Conservation (phyloP, 73 alveolate species). For the Paramecium pentaurelia region DNA sequence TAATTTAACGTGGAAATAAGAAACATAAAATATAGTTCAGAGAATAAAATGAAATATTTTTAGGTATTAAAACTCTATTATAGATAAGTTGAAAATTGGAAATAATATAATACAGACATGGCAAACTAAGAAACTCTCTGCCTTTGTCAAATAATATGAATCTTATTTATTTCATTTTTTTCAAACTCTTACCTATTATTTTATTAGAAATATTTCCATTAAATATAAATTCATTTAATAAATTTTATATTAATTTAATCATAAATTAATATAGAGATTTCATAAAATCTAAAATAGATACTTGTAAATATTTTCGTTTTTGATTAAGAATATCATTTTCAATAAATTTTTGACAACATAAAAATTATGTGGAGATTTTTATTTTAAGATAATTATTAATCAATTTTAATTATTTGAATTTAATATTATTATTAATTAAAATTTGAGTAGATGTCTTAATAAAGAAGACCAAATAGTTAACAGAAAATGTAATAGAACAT, state of each 20-base stretch:
- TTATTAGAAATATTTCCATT: background rate
- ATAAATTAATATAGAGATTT: background rate
- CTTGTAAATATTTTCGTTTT: too few relatives aligned
- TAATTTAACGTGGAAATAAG: background rate
- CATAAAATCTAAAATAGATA: background rate
- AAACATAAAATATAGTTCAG: background rate
- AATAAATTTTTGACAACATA: too few relatives aligned
- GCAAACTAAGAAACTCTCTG: slow-evolving; percentile 2
- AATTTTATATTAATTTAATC: background rate
- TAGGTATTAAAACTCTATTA: background rate
- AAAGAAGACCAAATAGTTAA: background rate
- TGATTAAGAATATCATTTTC: too few relatives aligned
- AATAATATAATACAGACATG: background rate
- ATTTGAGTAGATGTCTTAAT: background rate
- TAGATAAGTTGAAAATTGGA: slow-evolving; percentile 14
- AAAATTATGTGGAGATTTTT: too few relatives aligned
- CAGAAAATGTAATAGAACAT: background rate
- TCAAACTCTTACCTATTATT: background rate
- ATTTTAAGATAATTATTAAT: background rate
- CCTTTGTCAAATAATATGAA: background rate
- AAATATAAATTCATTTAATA: background rate
- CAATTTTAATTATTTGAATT: background rate
- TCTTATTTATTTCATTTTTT: background rate
- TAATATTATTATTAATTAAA: background rate
- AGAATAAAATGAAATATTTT: background rate